These are phyloP conservation scores for Soucietia sequanensis DNA, from an alignment of 805 yeast genomes.

Conservation along the genomic window DNA sequence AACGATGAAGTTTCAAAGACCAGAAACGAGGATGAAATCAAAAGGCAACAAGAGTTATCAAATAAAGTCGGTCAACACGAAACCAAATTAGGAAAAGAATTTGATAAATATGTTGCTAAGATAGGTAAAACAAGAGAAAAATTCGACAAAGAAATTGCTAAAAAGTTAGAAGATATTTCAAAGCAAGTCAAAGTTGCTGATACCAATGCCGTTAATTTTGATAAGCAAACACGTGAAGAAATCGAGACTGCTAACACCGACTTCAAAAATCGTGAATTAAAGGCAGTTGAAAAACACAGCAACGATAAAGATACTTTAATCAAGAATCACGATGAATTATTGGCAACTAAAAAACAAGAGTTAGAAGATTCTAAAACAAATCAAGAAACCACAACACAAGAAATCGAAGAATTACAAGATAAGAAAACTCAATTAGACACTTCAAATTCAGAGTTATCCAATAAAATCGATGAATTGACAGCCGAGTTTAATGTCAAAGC, in stretches of 20 bases:
- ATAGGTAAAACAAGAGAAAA: constrained; percentile 36
- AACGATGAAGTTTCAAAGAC: constrained; percentile 49
- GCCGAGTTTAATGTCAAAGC: constrained; percentile 41
- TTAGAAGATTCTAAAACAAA: constrained; percentile 40
- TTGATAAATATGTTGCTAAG: constrained; percentile 36
- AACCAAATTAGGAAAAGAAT: constrained; percentile 32
- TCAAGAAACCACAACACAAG: constrained; percentile 42
- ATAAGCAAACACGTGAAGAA: constrained; percentile 38
- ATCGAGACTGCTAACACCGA: constrained; percentile 46
- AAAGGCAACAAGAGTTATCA: constrained; percentile 37
- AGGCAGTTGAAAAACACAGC: constrained; percentile 46
- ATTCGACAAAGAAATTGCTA: constrained; percentile 42
- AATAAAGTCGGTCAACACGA: constrained; percentile 35
- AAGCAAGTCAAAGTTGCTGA: constrained; percentile 26
- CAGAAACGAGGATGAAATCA: constrained; percentile 42
- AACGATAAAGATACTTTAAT: constrained; percentile 42
- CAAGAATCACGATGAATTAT: constrained; percentile 44
- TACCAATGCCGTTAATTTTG: constrained; percentile 34
- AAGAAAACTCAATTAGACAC: constrained; percentile 41
- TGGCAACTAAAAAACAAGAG: constrained; percentile 44
- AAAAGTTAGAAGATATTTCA: constrained; percentile 23
- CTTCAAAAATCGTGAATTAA: constrained; percentile 44
- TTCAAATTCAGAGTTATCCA: constrained; percentile 35
- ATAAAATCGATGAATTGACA: constrained; percentile 42
- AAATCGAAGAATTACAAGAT: constrained; percentile 44